phyloP scores from a whole-genome alignment of 257 asterid genomes.

The Capsicum pubescens region DNA sequence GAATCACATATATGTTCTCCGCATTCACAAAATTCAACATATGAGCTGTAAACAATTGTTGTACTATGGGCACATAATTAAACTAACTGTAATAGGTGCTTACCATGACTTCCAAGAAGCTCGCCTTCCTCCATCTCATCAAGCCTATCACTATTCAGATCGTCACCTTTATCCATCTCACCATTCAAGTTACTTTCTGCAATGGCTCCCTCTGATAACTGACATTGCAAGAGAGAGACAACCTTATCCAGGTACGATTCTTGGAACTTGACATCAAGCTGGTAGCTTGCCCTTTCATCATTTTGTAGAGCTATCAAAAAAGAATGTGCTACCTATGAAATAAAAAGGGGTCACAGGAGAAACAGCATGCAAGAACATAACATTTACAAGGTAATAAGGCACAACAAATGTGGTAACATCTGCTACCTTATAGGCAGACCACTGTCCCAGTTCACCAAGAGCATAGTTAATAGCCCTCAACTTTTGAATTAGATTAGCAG shows the following conservation, averaged over 20 bases:
- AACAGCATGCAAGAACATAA: not conserved
- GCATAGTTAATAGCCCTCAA: slow-evolving; percentile 98
- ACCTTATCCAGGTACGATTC: slow-evolving; percentile 84
- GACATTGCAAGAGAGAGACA: slow-evolving; percentile 89
- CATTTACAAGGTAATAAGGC: slow-evolving; percentile 2
- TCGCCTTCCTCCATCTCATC: slow-evolving; percentile 98
- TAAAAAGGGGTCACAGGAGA: slow-evolving; percentile 17
- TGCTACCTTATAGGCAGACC: slow-evolving; percentile 97
- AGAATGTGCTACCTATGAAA: slow-evolving; percentile 81
- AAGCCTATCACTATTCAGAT: slow-evolving; percentile 44
- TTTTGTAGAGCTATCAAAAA: slow-evolving; percentile 90
- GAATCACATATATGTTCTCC: not conserved
- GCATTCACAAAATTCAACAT: slow-evolving; percentile 18
- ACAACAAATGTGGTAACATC: slow-evolving; percentile 1
- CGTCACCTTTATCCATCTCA: slow-evolving; percentile 40
- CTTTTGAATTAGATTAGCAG: slow-evolving; percentile 93
- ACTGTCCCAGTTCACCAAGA: slow-evolving; percentile 97
- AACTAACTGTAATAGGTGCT: slow-evolving; percentile 33
- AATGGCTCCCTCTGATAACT: slow-evolving; percentile 88
- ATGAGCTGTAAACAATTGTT: slow-evolving; percentile 3
- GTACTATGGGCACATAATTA: slow-evolving; percentile 6
- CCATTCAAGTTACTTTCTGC: slow-evolving; percentile 54
- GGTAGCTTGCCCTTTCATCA: slow-evolving; percentile 96
- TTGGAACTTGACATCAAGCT: slow-evolving; percentile 98
- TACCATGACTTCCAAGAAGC: slow-evolving; percentile 80